Base-by-base conservation (phyloP, 1,139 yeast species). In the Hyphopichia pseudoburtonii region DNA sequence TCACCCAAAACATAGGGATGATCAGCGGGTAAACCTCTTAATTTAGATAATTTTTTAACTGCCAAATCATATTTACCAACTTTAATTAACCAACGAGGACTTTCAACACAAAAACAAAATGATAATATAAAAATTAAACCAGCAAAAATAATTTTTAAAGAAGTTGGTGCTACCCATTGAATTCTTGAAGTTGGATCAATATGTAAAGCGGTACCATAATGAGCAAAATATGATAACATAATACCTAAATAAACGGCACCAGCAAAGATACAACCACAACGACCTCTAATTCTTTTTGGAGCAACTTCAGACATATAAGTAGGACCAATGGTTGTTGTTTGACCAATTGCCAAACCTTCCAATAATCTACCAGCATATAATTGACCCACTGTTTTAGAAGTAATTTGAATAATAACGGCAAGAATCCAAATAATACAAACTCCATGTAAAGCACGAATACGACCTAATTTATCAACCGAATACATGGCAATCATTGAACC, bases 321-420 rank as follows among this genome's bases (percentile, higher is more conserved):
- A 9, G 83, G 83, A 14, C 81, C 82, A 39, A 74, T 68, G 17
- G 79, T 73, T 11, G 78, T 69, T n/a, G 82, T 76, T 47, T 76
- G 76, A 8, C 83, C 83, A 33, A 78, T 62, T 6, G 78, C 80
- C 23, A 76, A 53, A n/a, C 81, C 80, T 47, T 77, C 80, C 33
- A 78, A 57, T 27, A 76, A 57, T 42, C 82, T 61, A 17, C 82
- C 82, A 29, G 76, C 78, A 40, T 72, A 73, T 33, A 76, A 56
- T 50, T 75, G 81, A 16, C 78, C 80, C 22, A 73, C 60, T 14
- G 47, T 36, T 34, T 49, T 51, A n/a, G 78, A 54, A 17, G 81
- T 63, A 22, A 73, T 57, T 54, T 78, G 81, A 35, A 78, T 70
- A 35, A 70, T 57, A 8, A 70, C 75, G 33, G 71, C 75, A 25